Evolutionary conservation across 2,329 filamentous ascomycete species (phyloP), one percentile per base, ranked within the genome.

Genomic region (Sporothrix globosa): DNA sequence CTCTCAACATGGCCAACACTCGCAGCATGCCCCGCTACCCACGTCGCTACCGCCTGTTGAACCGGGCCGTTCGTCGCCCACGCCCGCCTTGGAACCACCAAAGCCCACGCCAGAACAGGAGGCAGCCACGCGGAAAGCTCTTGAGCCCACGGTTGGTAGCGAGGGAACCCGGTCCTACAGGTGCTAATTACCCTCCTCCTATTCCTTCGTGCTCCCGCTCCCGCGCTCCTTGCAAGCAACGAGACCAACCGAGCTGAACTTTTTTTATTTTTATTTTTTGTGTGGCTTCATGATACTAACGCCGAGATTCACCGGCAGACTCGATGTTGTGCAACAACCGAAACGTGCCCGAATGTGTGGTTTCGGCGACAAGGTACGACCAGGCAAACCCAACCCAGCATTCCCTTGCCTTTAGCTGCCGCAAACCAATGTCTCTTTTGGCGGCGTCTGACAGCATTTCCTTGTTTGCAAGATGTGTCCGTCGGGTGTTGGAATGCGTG

Each of bases 301-400:
- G 4, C 60, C 21, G 52, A 58, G 63, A 54, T n/a, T 17, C 27
- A 3, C 68, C 68, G 65, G 72, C 74, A 91, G 89, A 73, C 86
- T 97, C 67, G 84, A 90, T 74, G 92, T 97, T 72, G 89, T 92
- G 74, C 96, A 99, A 82, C 93, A 98, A 80, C 96, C 96, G 67
- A 86, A 92, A 76, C 89, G 96, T 76, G 96, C 96, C 74, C 92
- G 96, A 73, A 98, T 98, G 96, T 99, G 96, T 82, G 96, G 96
- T 9, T 99, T 98, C 82, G 96, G 96, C 73, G 96, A 99, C 83
- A 99, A 98, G 87, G 92, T 96, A 82, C 39, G 70, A 82, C 76
- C 58, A 41, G 44, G 24, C 19, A 52, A 14, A 70, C 71, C 68
- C 48, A 60, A 39, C 68, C 68, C 50, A 58, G 68, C 48, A 52